Base-by-base conservation (phyloP, 2,329 filamentous ascomycete genomes). In the Botrytis fabae region DNA sequence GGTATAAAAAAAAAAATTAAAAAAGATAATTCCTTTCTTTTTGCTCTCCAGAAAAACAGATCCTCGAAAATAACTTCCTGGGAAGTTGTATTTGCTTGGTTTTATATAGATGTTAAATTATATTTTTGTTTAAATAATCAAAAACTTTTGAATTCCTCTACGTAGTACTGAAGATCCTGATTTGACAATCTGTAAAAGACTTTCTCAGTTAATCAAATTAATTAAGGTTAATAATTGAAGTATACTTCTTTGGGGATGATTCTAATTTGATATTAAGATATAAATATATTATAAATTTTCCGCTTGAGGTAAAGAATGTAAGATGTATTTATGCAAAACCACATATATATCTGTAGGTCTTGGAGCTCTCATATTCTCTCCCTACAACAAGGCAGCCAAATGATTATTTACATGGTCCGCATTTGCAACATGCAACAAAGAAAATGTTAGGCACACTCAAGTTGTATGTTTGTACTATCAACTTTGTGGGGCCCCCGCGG, bases 251-350 rank as follows among this genome's bases (percentile, higher is more conserved):
- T 28, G 2, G 16, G 7, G 14, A 28, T 28, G 7, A 32, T 32
- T 32, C 4, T 32, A 32, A 32, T 32, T 9, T 18, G 2, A 2
- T 18, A 18, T 18, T 4, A 9, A 28, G 0, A 9, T 18, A 18
- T 57, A 4, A 32, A 18, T 4, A 4, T 32, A 2, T 2, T 18
- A 12, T 32, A 2, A 57, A 57, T 4, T 2, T 28, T 32, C 14
- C 16, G 1, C n/a, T 28, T 9, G 4, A 16, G 4, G 14, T 0
- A 32, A 2, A 28, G 18, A 57, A 9, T 18, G 6, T 16, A 4
- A 16, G 14, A 18, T 28, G 8, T 28, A 28, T 28, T 28, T n/a
- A n/a, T 7, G 5, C 25, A n/a, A 51, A n/a, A 5, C 25, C 10
- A n/a, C 48, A 54, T 4, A 16, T 44, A 44, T n/a, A 54, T 28